These are phyloP conservation scores for Claviceps africana DNA, from an alignment of 2,329 filamentous ascomycete species.

Conservation along the genomic window DNA sequence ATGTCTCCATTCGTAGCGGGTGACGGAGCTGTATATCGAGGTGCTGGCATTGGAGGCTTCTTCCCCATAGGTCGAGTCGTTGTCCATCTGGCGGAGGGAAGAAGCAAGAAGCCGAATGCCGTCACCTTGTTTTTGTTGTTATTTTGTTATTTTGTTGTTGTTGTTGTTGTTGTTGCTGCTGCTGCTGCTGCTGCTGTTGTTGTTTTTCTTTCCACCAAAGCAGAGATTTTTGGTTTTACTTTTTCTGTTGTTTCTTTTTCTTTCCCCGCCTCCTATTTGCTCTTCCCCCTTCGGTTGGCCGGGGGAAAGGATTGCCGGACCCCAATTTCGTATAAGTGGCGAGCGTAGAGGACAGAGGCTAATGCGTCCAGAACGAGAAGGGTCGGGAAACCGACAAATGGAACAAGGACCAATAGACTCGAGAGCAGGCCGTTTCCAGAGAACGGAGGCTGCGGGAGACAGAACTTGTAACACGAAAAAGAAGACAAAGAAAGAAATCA, in stretches of 20 bases:
- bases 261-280: neutral
- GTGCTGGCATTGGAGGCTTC: conserved; percentile 9
- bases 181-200: no score
- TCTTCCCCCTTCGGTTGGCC: neutral
- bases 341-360: neutral
- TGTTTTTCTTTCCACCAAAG: no score
- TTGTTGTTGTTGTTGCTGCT: no score
- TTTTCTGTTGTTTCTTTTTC: neutral
- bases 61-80: conserved; percentile 8
- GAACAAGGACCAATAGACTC: no score
- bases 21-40: conserved; percentile 20
- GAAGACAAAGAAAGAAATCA: neutral
- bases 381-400: no score
- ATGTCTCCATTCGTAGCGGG: conserved; percentile 24
- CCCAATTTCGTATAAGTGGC: neutral
- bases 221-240: neutral
- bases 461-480: neutral
- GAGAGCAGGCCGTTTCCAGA: neutral
- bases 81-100: conserved; percentile 2
- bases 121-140: neutral
- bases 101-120: neutral
- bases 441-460: neutral
- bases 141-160: no score
- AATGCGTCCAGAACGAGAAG: neutral
- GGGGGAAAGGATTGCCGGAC: neutral